Base-by-base conservation (phyloP, 2,329 filamentous ascomycete genomes). In the Stemphylium beticola region DNA sequence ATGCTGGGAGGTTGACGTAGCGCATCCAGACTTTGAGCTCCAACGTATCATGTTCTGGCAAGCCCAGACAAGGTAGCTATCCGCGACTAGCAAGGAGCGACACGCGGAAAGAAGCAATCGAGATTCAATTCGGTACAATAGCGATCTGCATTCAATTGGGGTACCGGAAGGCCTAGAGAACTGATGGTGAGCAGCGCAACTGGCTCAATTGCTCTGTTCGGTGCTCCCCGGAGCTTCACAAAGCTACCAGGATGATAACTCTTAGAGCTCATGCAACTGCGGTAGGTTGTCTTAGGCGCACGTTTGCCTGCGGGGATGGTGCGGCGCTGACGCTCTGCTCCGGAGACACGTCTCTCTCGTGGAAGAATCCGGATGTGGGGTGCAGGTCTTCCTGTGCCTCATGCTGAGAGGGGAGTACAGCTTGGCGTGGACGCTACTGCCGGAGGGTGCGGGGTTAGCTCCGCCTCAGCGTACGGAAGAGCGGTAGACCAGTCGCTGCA, bases 341-440 rank as follows among this genome's bases (percentile, higher is more conserved):
- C 42, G 50, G 45, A 33, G 32, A 20, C 45, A 34, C 39, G 18
- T 45, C 34, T 58, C 41, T 32, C 47, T 61, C 52, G 60, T 66
- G 46, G 61, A 64, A 64, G 62, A 44, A 58, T 48, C 57, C 61
- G 63, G 61, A 70, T 74, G 69, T 74, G 71, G 70, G 71, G 71
- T 72, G 64, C 69, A 71, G 60, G 60, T 62, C 64, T 45, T 37
- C 45, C 14, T 44, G 49, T 54, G 55, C 46, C 42, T 57, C 44
- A 43, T 26, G 32, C 45, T 42, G 45, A 58, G 63, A 61, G 62
- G 60, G 61, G 58, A 52, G 49, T 32, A 46, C 24, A 29, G 15
- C 58, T 69, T 67, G 64, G 67, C 64, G 55, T 57, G 54, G 55
- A 63, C 46, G 32, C 62, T 63, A 65, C 46, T 58, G 57, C 33